Base-by-base conservation (phyloP, 208 protist species). In the Plasmodiophora brassicae region DNA sequence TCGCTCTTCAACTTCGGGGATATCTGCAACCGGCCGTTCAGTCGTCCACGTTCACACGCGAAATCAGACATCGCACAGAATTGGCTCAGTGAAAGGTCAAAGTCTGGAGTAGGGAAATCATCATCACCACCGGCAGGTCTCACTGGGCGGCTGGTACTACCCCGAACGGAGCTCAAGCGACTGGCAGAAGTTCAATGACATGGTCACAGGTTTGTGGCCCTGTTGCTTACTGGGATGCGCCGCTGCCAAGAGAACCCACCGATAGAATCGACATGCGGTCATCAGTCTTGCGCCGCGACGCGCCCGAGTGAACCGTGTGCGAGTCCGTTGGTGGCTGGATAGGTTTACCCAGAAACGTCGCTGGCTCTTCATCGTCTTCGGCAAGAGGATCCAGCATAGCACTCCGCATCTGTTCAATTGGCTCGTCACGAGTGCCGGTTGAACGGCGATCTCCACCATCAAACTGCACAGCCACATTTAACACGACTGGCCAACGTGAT, bases 51-150 rank as follows among this genome's bases (percentile, higher is more conserved):
- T 32, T 5, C 32, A 8, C 20, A 32, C 41, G 5, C 65, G 20
- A 14, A 78, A 32, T 38, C 65, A 78, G n/a, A 38, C 20, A 78
- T 8, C 41, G 32, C 41, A 78, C 65, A n/a, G n/a, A 78, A 78
- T 78, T 78, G 65, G 65, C 65, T 78, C 20, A 78, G 14, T 32
- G 65, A 36, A 14, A 78, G n/a, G n/a, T 78, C n/a, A 44, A 78
- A 78, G 41, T 78, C 65, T 5, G 65, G 65, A 38, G 65, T 78
- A 14, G 20, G n/a, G 65, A 78, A 78, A 78, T 78, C 65, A n/a
- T n/a, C n/a, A n/a, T n/a, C n/a, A n/a, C n/a, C n/a, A n/a, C n/a
- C n/a, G n/a, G n/a, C n/a, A n/a, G n/a, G n/a, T n/a, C n/a, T n/a
- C n/a, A n/a, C n/a, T n/a, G n/a, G n/a, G 65, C n/a, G 10, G 50